phyloP scores from a whole-genome alignment of 1,284 basidiomycete species.

The Takashimella tepidaria region DNA sequence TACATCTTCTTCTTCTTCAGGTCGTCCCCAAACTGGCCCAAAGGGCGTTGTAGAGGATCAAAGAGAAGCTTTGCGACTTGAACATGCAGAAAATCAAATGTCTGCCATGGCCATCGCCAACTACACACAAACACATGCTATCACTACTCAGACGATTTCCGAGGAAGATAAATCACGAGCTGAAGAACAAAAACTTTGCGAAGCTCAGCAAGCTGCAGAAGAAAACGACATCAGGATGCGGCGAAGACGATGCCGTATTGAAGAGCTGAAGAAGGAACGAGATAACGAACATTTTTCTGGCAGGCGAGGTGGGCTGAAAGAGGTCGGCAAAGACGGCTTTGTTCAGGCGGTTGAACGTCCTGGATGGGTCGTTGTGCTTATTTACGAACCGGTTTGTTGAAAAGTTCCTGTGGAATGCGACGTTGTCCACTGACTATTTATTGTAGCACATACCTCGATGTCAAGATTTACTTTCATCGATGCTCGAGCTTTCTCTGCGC shows the following conservation, averaged over 20 bases:
- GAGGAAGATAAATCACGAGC: conserved; percentile 25
- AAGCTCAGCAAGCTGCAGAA: conserved; percentile 11
- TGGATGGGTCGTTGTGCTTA: conserved; percentile 40
- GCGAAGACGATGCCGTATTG: conserved; percentile 6
- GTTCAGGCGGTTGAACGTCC: conserved; percentile 35
- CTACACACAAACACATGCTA: conserved; percentile 15
- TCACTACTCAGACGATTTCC: conserved; percentile 26
- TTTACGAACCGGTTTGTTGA: conserved; percentile 44
- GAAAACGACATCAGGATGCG: conserved; percentile 13
- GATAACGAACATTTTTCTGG: not conserved
- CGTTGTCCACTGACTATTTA: too few relatives aligned
- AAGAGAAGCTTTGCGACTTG: not conserved
- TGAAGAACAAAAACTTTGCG: too few relatives aligned
- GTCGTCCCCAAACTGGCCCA: conserved; percentile 37
- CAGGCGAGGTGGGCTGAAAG: conserved; percentile 26
- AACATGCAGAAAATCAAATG: not conserved
- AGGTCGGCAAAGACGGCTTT: conserved; percentile 37
- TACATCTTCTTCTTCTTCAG: conserved; percentile 6
- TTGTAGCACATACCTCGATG: conserved; percentile 38
- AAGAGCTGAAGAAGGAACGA: conserved; percentile 10
- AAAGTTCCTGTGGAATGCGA: too few relatives aligned
- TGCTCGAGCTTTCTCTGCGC: conserved; percentile 29
- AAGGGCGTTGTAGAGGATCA: conserved; percentile 45
- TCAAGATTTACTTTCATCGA: conserved; percentile 24
- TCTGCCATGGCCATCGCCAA: not conserved